phyloP scores from a whole-genome alignment of 1,284 basidiomycete genomes.

The Tilletiopsis washingtonensis region DNA sequence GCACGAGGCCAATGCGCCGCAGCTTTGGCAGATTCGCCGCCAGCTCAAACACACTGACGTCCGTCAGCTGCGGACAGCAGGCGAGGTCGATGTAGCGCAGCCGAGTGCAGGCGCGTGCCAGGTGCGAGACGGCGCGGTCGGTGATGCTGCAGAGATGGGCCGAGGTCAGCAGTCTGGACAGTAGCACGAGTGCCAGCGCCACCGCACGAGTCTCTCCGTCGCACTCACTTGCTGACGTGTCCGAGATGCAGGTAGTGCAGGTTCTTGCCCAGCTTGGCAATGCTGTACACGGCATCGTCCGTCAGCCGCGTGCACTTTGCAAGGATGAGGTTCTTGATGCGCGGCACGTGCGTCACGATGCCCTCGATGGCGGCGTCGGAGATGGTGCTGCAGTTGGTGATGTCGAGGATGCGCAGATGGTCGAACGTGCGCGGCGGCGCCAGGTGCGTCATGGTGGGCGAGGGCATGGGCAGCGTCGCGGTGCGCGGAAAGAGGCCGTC shows the following conservation, averaged over 20 bases:
- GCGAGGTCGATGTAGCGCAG: conserved; percentile 94
- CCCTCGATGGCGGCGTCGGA: conserved; percentile 86
- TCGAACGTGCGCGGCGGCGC: conserved; percentile 20
- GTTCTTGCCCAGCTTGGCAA: conserved; percentile 79
- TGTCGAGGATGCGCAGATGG: conserved; percentile 42
- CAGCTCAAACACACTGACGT: conserved; percentile 87
- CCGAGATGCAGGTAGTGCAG: conserved; percentile 93
- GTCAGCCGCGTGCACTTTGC: conserved; percentile 84
- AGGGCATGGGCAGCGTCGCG: background rate
- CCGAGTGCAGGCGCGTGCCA: conserved; percentile 83
- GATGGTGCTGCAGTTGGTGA: conserved; percentile 73
- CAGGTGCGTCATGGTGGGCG: background rate
- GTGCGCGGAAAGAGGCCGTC: conserved; percentile 10
- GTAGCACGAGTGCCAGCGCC: background rate
- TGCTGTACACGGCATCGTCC: conserved; percentile 73
- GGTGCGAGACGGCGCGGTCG: conserved; percentile 72
- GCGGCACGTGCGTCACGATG: conserved; percentile 76
- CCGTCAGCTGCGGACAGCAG: conserved; percentile 84
- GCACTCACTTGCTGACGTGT: conserved; percentile 61
- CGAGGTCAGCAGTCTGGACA: background rate
- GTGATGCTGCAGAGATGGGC: conserved; percentile 65
- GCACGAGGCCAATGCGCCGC: conserved; percentile 86
- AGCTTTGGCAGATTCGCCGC: conserved; percentile 75
- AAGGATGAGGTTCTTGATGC: conserved; percentile 82
- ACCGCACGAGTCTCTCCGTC: background rate